A percentile compares a stretch with the other conserved stretches of the same genome.
Conservation (phyloP, 2,329 filamentous ascomycete species). For the Ustilaginoidea virens region DNA sequence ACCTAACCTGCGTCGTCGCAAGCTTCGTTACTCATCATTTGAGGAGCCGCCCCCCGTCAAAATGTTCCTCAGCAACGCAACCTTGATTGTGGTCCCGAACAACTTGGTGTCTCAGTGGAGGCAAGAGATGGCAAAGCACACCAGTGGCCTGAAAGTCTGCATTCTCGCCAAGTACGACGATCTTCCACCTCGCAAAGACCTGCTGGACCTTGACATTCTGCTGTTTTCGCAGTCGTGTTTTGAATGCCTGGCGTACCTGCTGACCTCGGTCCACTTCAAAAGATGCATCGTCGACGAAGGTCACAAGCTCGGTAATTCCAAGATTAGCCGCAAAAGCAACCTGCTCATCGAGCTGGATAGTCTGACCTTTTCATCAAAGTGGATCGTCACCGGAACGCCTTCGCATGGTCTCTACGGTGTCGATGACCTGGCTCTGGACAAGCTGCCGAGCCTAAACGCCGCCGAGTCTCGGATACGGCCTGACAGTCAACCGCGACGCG, state of each 20-base stretch:
- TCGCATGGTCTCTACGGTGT: constrained; percentile 70
- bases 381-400: constrained; percentile 86
- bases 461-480: constrained; percentile 9
- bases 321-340: constrained; percentile 36
- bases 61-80: constrained; percentile 52
- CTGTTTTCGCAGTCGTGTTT: constrained; percentile 64
- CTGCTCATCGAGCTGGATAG: constrained; percentile 34
- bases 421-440: constrained; percentile 8
- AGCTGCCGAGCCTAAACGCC: neutral
- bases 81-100: constrained; percentile 64
- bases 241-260: constrained; percentile 46
- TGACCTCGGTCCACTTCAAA: constrained; percentile 67
- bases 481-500: constrained; percentile 9
- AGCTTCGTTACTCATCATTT: no score
- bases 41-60: constrained; percentile 21
- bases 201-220: constrained; percentile 59
- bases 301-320: constrained; percentile 61
- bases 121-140: constrained; percentile 67
- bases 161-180: constrained; percentile 37
- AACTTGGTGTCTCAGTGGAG: constrained; percentile 80
- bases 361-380: constrained; percentile 55
- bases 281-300: constrained; percentile 87
- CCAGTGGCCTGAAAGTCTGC: constrained; percentile 47
- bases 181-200: constrained; percentile 40
- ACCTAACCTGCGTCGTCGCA: constrained; percentile 20